Evolutionary conservation across 1,284 basidiomycete species (phyloP).

Genomic region (Boletellus deceptivus): DNA sequence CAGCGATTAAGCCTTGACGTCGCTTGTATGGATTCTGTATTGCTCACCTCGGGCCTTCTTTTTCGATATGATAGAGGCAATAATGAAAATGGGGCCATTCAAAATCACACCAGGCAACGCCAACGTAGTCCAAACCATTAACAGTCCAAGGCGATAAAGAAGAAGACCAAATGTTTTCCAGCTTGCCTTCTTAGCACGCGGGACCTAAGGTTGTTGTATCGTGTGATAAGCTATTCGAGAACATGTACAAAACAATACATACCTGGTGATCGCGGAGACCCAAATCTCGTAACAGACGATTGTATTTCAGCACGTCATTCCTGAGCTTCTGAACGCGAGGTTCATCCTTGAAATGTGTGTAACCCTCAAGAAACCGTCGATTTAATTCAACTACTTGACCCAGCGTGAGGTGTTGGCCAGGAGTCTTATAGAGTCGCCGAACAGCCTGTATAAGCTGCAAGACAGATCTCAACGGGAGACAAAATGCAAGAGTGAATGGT

Average conservation of each 20-base stretch:
- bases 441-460: conserved; percentile 90
- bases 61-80: conserved; percentile 86
- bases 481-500: conserved; percentile 5
- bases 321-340: conserved; percentile 85
- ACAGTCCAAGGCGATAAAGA: conserved; percentile 79
- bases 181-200: conserved; percentile 76
- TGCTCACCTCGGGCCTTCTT: conserved; percentile 85
- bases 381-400: conserved; percentile 98
- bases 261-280: conserved; percentile 99
- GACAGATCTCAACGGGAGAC: conserved; percentile 1
- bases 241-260: conserved; percentile 1
- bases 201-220: conserved; percentile 51
- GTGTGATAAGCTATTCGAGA: neutral
- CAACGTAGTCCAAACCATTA: conserved; percentile 83
- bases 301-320: conserved; percentile 89
- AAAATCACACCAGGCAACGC: conserved; percentile 94
- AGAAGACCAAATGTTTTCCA: conserved; percentile 90
- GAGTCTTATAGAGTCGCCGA: conserved; percentile 90
- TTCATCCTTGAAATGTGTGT: conserved; percentile 92
- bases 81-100: conserved; percentile 93
- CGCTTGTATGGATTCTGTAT: neutral
- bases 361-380: conserved; percentile 92
- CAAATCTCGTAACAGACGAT: conserved; percentile 86
- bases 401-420: conserved; percentile 91
- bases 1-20: conserved; percentile 1